Percentiles rank a stretch among this genome's conserved stretches.
Conservation (phyloP, 805 yeast species). For the Ogataea naganishii region DNA sequence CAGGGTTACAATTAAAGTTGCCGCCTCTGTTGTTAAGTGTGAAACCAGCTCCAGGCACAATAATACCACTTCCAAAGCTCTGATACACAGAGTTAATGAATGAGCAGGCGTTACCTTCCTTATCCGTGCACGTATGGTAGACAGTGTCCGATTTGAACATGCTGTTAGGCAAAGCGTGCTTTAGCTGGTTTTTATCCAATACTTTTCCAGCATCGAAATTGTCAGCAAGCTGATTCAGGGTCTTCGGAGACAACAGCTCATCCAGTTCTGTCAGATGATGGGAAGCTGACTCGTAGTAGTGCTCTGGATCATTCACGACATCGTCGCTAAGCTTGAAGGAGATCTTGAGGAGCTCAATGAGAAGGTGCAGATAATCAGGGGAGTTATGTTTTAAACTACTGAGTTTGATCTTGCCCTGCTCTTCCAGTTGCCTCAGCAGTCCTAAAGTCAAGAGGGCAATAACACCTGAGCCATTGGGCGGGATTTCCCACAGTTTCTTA, state of each 20-base stretch:
- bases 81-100: conserved; percentile 70
- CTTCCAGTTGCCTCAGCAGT: conserved; percentile 46
- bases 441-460: conserved; percentile 70
- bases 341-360: conserved; percentile 65
- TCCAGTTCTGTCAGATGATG: conserved; percentile 18
- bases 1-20: conserved; percentile 55
- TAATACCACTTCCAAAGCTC: conserved; percentile 61
- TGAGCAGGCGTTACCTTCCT: conserved; percentile 71
- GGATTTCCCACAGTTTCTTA: conserved; percentile 65
- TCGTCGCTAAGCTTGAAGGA: conserved; percentile 72
- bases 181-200: conserved; percentile 31
- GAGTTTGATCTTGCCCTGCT: conserved; percentile 33
- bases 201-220: conserved; percentile 33
- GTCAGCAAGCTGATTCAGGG: conserved; percentile 40
- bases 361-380: conserved; percentile 55
- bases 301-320: conserved; percentile 55
- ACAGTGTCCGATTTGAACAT: conserved; percentile 62
- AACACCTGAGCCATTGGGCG: conserved; percentile 79
- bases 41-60: conserved; percentile 60
- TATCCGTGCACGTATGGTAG: conserved; percentile 56
- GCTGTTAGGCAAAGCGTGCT: conserved; percentile 48
- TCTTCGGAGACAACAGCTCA: conserved; percentile 37
- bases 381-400: conserved; percentile 50
- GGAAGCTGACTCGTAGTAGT: conserved; percentile 12
- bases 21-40: conserved; percentile 70